phyloP scores from a whole-genome alignment of 306 rosid genomes.

The Betula pendula region DNA sequence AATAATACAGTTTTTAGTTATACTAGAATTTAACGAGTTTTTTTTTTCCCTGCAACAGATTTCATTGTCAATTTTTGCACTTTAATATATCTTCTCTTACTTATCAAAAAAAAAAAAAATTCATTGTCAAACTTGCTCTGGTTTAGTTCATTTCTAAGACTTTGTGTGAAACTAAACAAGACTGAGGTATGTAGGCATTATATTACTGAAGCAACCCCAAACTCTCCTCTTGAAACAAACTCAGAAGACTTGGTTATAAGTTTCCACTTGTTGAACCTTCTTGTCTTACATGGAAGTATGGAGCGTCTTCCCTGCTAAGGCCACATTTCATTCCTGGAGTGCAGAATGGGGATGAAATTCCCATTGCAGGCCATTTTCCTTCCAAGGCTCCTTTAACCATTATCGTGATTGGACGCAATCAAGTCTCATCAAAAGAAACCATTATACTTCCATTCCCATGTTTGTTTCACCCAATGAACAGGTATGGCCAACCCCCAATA shows the following conservation, averaged over 20 bases:
- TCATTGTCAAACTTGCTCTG: neutral
- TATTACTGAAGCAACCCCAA: neutral
- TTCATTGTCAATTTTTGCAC: neutral
- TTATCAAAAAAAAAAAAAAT: too few relatives aligned
- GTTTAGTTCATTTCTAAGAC: neutral
- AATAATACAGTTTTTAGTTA: neutral
- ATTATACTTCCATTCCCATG: neutral
- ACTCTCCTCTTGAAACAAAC: constrained; percentile 1
- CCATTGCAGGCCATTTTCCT: neutral
- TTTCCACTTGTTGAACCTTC: constrained; percentile 2
- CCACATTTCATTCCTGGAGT: neutral
- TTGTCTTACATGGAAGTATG: neutral
- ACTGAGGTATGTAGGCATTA: neutral
- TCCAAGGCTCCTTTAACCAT: neutral
- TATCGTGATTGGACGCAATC: neutral
- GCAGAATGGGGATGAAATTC: constrained; percentile 1
- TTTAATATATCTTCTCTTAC: too few relatives aligned
- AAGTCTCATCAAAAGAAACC: neutral
- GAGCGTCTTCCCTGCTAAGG: neutral
- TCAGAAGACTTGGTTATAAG: neutral
- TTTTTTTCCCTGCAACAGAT: neutral
- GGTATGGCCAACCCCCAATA: neutral
- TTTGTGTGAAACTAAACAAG: neutral
- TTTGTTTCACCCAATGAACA: neutral
- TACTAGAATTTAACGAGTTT: neutral